Conservation (phyloP, 2,329 filamentous ascomycete species). For the Arthrobotrys iridis region DNA sequence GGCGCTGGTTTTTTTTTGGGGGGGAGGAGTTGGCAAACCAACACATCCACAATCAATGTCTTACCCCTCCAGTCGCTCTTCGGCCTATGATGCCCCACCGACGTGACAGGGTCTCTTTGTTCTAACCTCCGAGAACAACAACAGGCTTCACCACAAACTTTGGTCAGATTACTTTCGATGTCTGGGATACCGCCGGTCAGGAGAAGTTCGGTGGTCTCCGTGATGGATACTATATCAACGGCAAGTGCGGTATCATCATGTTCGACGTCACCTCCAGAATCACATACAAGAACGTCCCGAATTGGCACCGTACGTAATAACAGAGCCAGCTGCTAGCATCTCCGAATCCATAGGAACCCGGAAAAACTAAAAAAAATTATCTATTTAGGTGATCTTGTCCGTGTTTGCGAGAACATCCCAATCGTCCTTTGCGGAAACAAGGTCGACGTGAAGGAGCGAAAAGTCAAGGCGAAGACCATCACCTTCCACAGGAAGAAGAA, state of each 20-base stretch:
- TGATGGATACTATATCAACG: conserved; percentile 99
- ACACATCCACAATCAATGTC: conserved; percentile 60
- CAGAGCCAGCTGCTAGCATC: conserved; percentile 48
- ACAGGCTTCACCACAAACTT: conserved; percentile 72
- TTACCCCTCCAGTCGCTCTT: conserved; percentile 48
- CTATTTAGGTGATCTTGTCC: conserved; percentile 85
- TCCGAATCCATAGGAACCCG: background rate
- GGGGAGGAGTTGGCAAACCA: conserved; percentile 37
- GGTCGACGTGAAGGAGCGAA: conserved; percentile 99
- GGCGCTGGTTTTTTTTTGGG: conserved; percentile 17
- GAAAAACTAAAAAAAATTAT: conserved; percentile 9
- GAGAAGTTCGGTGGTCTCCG: conserved; percentile 99
- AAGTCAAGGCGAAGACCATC: conserved; percentile 99
- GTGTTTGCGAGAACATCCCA: conserved; percentile 98
- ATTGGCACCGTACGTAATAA: conserved; percentile 91
- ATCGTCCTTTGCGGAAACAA: conserved; percentile 99
- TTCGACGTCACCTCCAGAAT: conserved; percentile 99
- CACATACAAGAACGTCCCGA: conserved; percentile 99
- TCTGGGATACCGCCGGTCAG: conserved; percentile 98
- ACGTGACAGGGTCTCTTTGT: conserved; percentile 1
- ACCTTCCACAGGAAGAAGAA: conserved; percentile 99
- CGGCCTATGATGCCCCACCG: conserved; percentile 57
- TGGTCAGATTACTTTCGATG: conserved; percentile 96
- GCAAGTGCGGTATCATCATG: conserved; percentile 99
- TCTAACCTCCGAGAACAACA: conserved; percentile 41